phyloP scores from a whole-genome alignment of 192 early-diverging fungal species.

The Linnemannia schmuckeri region DNA sequence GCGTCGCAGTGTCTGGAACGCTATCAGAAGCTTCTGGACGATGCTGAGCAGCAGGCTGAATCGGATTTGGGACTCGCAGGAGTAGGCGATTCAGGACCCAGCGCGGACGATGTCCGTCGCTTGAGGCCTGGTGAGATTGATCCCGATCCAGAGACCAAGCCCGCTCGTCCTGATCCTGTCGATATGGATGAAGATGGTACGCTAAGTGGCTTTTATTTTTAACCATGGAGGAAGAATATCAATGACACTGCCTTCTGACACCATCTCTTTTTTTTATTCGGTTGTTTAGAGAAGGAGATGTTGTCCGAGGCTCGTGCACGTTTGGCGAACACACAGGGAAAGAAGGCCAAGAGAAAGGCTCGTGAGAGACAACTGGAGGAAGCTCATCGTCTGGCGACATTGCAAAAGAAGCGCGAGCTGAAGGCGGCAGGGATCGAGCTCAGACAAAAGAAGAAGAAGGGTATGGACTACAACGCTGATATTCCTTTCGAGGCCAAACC shows the following conservation, averaged over 20 bases:
- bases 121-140: constrained; percentile 97
- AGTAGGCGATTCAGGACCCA: constrained; percentile 78
- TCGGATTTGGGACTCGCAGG: constrained; percentile 74
- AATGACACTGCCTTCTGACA: neutral
- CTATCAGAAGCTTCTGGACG: constrained; percentile 95
- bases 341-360: constrained; percentile 99
- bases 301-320: constrained; percentile 97
- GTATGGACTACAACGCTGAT: constrained; percentile 96
- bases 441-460: constrained; percentile 75
- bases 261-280: neutral
- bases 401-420: constrained; percentile 96
- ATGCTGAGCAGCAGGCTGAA: constrained; percentile 90
- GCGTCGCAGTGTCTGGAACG: constrained; percentile 97
- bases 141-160: constrained; percentile 95
- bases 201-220: neutral
- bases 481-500: constrained; percentile 94
- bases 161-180: constrained; percentile 97
- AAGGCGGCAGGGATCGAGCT: constrained; percentile 98
- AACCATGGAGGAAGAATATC: too few relatives aligned
- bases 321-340: constrained; percentile 99
- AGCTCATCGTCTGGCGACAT: constrained; percentile 85
- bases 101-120: constrained; percentile 86
- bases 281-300: constrained; percentile 94
- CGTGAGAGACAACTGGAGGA: constrained; percentile 98
- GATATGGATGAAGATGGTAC: constrained; percentile 97